A percentile compares a stretch with the other conserved stretches of the same genome.
Conservation (phyloP, 805 yeast species). For the Candida awuae region DNA sequence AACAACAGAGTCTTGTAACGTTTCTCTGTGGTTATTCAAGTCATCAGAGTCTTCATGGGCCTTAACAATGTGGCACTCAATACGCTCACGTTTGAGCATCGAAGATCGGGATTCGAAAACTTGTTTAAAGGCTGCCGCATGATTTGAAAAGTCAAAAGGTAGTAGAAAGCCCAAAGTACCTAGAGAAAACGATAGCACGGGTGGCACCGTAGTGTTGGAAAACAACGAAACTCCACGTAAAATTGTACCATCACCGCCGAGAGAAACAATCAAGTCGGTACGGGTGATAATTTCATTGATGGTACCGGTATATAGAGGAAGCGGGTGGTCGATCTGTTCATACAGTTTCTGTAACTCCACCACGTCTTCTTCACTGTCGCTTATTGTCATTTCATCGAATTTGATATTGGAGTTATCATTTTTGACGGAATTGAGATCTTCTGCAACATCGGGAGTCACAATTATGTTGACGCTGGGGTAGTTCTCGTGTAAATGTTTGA, state of each 20-base stretch:
- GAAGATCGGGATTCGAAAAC: constrained; percentile 64
- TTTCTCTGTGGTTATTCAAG: constrained; percentile 1
- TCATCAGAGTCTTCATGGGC: not conserved
- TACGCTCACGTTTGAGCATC: constrained; percentile 67
- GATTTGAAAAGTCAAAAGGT: constrained; percentile 73
- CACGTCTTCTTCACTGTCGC: not conserved
- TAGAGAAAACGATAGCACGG: constrained; percentile 77
- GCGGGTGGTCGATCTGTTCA: constrained; percentile 1
- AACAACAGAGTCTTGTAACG: not conserved
- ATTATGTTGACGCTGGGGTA: constrained; percentile 72
- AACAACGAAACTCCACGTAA: constrained; percentile 76
- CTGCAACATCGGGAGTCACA: constrained; percentile 66
- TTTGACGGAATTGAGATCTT: constrained; percentile 40
- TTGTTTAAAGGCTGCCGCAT: constrained; percentile 49
- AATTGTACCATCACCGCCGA: constrained; percentile 97
- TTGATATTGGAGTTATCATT: not conserved
- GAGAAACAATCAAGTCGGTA: constrained; percentile 73
- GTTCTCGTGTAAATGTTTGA: constrained; percentile 47
- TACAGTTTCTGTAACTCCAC: not conserved
- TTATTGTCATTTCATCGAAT: not conserved
- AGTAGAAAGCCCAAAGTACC: constrained; percentile 87
- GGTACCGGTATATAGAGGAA: constrained; percentile 49
- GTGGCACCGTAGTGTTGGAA: constrained; percentile 69
- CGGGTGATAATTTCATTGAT: constrained; percentile 48
- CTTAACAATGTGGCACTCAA: constrained; percentile 62